These are phyloP conservation scores for Cucurbita maxima DNA, from an alignment of 306 rosid genomes.

Conservation along the genomic window DNA sequence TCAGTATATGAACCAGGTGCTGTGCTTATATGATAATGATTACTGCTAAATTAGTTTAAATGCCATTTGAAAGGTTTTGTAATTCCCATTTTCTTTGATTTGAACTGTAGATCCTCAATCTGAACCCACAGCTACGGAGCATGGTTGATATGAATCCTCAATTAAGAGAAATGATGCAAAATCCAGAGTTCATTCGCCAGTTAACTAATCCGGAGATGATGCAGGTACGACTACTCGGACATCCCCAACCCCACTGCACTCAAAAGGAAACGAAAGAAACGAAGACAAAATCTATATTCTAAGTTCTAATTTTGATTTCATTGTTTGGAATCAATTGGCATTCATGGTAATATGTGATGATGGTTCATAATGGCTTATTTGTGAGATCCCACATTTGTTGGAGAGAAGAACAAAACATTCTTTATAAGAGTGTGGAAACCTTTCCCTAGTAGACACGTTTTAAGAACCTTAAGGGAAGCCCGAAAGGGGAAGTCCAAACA, in stretches of 20 bases:
- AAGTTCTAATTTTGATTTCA: background rate
- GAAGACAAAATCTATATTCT: background rate
- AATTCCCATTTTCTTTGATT: background rate
- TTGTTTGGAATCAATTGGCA: background rate
- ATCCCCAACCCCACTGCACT: background rate
- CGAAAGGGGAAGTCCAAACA: too few relatives aligned
- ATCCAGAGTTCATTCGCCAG: conserved; percentile 43
- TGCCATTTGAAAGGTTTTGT: background rate
- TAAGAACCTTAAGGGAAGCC: too few relatives aligned
- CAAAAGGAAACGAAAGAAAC: background rate
- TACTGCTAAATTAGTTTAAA: background rate
- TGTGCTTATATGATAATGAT: background rate
- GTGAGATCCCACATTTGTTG: too few relatives aligned
- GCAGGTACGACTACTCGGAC: conserved; percentile 22
- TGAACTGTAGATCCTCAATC: conserved; percentile 23
- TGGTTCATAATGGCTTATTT: background rate
- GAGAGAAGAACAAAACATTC: too few relatives aligned
- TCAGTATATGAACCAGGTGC: conserved; percentile 47
- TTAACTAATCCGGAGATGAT: conserved; percentile 40
- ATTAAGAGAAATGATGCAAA: conserved; percentile 53
- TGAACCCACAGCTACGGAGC: conserved; percentile 36
- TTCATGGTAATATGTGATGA: background rate
- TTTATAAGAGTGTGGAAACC: too few relatives aligned
- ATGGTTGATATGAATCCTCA: conserved; percentile 46
- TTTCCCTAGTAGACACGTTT: too few relatives aligned